phyloP scores from a whole-genome alignment of 2,329 filamentous ascomycete species.

The Fusarium staphyleae region DNA sequence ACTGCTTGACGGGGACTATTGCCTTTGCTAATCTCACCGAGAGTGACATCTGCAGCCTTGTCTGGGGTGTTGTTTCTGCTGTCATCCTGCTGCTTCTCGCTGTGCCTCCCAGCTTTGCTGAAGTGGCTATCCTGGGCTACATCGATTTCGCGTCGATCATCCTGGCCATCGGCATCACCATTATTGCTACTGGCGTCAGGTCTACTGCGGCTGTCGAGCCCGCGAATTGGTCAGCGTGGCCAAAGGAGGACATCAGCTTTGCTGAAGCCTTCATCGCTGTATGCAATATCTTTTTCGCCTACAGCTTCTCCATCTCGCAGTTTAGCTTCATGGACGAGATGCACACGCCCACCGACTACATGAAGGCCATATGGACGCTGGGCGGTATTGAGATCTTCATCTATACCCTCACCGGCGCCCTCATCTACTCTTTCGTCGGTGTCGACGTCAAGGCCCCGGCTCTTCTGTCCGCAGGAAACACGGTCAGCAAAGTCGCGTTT shows the following conservation, averaged over 20 bases:
- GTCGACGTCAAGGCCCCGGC: constrained; percentile 67
- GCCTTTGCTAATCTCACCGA: constrained; percentile 68
- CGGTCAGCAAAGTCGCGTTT: constrained; percentile 51
- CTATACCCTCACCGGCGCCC: constrained; percentile 67
- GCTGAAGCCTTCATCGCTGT: constrained; percentile 62
- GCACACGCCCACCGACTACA: constrained; percentile 51
- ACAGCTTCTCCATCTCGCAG: constrained; percentile 57
- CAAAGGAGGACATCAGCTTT: constrained; percentile 51
- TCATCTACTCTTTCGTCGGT: constrained; percentile 73
- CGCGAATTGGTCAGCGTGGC: constrained; percentile 48
- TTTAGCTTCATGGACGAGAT: constrained; percentile 57
- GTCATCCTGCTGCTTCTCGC: constrained; percentile 50
- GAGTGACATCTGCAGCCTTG: constrained; percentile 52
- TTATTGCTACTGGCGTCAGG: constrained; percentile 64
- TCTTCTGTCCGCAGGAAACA: constrained; percentile 63
- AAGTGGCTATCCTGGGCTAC: constrained; percentile 37
- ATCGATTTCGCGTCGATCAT: constrained; percentile 45
- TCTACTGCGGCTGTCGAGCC: constrained; percentile 18
- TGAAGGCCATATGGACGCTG: constrained; percentile 63
- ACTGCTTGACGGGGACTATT: constrained; percentile 70
- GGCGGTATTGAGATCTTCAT: constrained; percentile 66
- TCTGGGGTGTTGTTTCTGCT: constrained; percentile 50
- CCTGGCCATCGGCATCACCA: constrained; percentile 66
- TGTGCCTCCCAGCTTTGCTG: constrained; percentile 51
- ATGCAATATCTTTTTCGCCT: constrained; percentile 73